phyloP scores from a whole-genome alignment of 1,284 basidiomycete genomes.

The Spongispora temasekensis region DNA sequence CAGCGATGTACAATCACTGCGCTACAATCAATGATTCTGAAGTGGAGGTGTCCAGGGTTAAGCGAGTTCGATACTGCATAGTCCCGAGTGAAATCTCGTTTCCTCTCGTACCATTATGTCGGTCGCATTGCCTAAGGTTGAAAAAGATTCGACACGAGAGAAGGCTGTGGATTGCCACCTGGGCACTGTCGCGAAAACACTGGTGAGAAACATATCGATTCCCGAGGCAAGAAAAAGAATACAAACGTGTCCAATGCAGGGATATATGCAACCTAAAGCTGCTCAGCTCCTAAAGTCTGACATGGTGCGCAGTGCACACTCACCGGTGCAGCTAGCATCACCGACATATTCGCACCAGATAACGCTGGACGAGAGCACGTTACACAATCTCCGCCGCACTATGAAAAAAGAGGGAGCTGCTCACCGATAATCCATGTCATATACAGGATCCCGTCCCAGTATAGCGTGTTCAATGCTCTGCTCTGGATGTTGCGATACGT shows the following conservation, averaged over 20 bases:
- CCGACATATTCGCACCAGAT: constrained; percentile 19
- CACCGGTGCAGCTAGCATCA: constrained; percentile 24
- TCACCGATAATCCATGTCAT: constrained; percentile 31
- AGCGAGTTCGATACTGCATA: constrained; percentile 6
- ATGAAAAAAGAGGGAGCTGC: background rate
- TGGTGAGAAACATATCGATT: constrained; percentile 8
- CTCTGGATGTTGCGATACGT: constrained; percentile 23
- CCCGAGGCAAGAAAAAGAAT: background rate
- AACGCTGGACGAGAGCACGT: constrained; percentile 13
- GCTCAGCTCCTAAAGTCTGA: background rate
- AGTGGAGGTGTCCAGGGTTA: background rate
- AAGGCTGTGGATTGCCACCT: constrained; percentile 30
- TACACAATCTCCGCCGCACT: background rate
- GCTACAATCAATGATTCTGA: background rate
- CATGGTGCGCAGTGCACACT: constrained; percentile 1
- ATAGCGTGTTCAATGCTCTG: constrained; percentile 23
- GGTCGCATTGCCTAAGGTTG: constrained; percentile 27
- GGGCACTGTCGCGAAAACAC: constrained; percentile 20
- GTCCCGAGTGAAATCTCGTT: constrained; percentile 6
- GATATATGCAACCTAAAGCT: constrained; percentile 18
- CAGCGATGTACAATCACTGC: background rate
- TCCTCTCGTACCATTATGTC: background rate
- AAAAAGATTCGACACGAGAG: constrained; percentile 34
- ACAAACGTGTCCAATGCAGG: constrained; percentile 32
- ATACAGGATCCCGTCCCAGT: constrained; percentile 32